Base-by-base conservation (phyloP, 371 early-diverging fungal species). In the Rhizopus sp. region DNA sequence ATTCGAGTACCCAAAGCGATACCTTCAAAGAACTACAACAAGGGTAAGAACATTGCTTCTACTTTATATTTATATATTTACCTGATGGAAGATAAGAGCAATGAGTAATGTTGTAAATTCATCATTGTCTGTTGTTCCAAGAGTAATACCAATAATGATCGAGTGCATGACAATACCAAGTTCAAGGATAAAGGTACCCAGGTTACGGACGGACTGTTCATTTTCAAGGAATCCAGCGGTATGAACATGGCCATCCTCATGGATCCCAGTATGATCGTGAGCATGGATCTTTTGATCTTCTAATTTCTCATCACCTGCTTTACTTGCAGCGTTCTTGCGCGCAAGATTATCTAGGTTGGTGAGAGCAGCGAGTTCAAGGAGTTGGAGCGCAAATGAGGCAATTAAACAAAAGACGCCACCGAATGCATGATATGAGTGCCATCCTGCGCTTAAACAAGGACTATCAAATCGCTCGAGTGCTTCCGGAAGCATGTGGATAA, bases 51-150 rank as follows among this genome's bases (percentile, higher is more conserved):
- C 16, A 3, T 3, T 3, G 7, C 7, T 42, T 41, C 10, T n/a
- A 41, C 10, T 3, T 6, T 41, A 15, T 3, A 15, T 6, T 41
- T 15, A 17, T 32, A 13, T 34, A 1, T 23, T 58, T 78, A 78
- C 78, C 74, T 96, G 95, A 70, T 95, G 96, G 75, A 94, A 93
- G 17, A 80, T 76, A 7, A 94, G 69, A 6, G 94, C 95, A 48
- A 90, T 73, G 12, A 91, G 64, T 8, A 94, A 83, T 4, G 88
- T 74, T 3, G 68, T 70, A 68, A 90, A 91, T 13, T 78, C 82
- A 3, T 77, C 62, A 17, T 82, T 85, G 5, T 75, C 70, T 1
- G 88, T 68, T 9, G 85, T 83, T 1, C 91, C 91, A 13, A 96
- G 72, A 0, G 92, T 78, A 31, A 94, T 57, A 8, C 95, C 96